A percentile compares a stretch with the other conserved stretches of the same genome.
Conservation (phyloP, 495 filamentous ascomycete species). For the Daldinia decipiens region DNA sequence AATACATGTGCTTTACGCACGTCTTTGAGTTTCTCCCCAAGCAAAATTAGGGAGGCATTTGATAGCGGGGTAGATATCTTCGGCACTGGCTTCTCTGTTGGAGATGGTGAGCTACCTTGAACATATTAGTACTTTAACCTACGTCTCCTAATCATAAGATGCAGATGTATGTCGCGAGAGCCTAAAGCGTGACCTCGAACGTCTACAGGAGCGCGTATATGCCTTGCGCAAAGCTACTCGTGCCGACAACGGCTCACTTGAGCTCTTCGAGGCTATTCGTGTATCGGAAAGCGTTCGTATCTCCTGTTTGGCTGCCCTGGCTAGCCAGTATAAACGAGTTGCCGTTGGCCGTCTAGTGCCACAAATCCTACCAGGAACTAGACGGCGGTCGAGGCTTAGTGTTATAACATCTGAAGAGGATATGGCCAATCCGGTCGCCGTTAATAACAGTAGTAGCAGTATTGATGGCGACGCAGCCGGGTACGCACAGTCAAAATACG, state of each 20-base stretch:
- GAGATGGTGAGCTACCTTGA: slow-evolving; percentile 51
- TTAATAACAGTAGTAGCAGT: slow-evolving; percentile 7
- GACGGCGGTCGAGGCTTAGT: slow-evolving; percentile 30
- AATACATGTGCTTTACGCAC: slow-evolving; percentile 48
- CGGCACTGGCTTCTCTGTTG: slow-evolving; percentile 48
- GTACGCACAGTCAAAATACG: slow-evolving; percentile 26
- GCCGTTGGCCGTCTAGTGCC: slow-evolving; percentile 52
- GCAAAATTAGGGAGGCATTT: slow-evolving; percentile 50
- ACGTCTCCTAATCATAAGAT: slow-evolving; percentile 12
- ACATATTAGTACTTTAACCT: background rate
- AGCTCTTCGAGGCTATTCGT: slow-evolving; percentile 47
- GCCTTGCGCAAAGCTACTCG: slow-evolving; percentile 33
- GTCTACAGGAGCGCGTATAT: slow-evolving; percentile 44
- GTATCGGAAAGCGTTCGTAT: slow-evolving; percentile 50
- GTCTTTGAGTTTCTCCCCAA: slow-evolving; percentile 48
- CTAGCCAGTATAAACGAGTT: slow-evolving; percentile 51
- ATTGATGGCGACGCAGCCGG: slow-evolving; percentile 26
- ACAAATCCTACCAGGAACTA: slow-evolving; percentile 42
- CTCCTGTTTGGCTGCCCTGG: slow-evolving; percentile 46
- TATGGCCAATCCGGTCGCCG: background rate
- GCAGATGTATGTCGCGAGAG: slow-evolving; percentile 46
- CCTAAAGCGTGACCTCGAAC: slow-evolving; percentile 41
- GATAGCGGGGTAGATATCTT: slow-evolving; percentile 50
- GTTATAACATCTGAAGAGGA: slow-evolving; percentile 16
- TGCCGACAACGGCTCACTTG: slow-evolving; percentile 32